Conservation (phyloP, 305 asterid species). For the Plantago rigida region DNA sequence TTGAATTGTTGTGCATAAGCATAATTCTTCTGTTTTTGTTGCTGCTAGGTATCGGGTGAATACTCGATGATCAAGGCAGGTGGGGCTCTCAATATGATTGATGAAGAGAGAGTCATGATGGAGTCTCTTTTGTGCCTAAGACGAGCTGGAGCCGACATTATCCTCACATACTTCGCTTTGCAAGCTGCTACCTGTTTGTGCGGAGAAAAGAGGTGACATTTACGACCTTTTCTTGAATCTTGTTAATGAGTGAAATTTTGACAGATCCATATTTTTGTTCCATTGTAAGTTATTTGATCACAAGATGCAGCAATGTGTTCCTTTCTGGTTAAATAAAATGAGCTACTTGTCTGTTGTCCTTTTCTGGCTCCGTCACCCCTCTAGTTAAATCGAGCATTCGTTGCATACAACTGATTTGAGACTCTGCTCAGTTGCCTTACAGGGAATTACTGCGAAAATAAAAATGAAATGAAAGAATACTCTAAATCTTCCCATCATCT, state of each 20-base stretch:
- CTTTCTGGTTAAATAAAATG: background rate
- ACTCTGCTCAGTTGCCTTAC: too few species aligned
- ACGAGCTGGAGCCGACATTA: slow-evolving; percentile 87
- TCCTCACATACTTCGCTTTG: slow-evolving; percentile 77
- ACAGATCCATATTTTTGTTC: background rate
- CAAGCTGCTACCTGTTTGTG: slow-evolving; percentile 71
- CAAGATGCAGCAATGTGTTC: background rate
- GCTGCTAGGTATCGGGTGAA: slow-evolving; percentile 76
- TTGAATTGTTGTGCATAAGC: background rate
- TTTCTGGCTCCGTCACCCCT: background rate
- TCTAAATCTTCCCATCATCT: background rate
- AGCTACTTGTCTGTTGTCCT: background rate
- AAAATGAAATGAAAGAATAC: background rate
- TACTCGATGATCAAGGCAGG: slow-evolving; percentile 97
- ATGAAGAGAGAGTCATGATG: slow-evolving; percentile 86
- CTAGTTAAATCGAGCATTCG: background rate
- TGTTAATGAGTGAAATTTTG: slow-evolving; percentile 14
- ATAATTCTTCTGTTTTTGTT: slow-evolving; percentile 9
- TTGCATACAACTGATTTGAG: background rate
- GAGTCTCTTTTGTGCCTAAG: slow-evolving; percentile 83
- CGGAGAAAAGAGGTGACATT: slow-evolving; percentile 64
- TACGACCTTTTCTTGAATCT: background rate
- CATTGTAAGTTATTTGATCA: background rate
- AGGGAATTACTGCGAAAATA: background rate
- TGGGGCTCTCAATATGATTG: slow-evolving; percentile 83